phyloP scores from a whole-genome alignment of 2,329 filamentous ascomycete species.

The Pseudocercospora vitis region DNA sequence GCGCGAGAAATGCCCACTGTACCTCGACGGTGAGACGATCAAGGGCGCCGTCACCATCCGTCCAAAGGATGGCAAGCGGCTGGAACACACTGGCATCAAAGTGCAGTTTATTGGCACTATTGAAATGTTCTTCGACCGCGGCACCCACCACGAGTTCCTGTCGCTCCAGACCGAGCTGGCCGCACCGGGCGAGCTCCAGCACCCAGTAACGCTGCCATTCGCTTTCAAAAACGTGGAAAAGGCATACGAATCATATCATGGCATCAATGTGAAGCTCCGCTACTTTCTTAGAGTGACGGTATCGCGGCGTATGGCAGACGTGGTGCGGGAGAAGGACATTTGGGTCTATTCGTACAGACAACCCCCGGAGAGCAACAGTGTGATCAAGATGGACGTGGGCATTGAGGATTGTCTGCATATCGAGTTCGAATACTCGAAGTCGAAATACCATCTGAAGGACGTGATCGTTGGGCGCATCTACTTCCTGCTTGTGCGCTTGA shows the following conservation, averaged over 20 bases:
- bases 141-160: slow-evolving; percentile 98
- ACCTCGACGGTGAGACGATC: slow-evolving; percentile 97
- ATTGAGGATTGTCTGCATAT: slow-evolving; percentile 99
- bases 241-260: slow-evolving; percentile 99
- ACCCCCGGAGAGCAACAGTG: slow-evolving; percentile 95
- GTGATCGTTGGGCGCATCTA: slow-evolving; percentile 99
- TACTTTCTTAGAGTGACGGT: slow-evolving; percentile 98
- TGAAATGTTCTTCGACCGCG: slow-evolving; percentile 99
- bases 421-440: slow-evolving; percentile 99
- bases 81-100: slow-evolving; percentile 99
- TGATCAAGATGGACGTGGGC: slow-evolving; percentile 99
- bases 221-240: slow-evolving; percentile 99
- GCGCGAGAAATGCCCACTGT: slow-evolving; percentile 92
- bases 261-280: slow-evolving; percentile 98
- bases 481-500: slow-evolving; percentile 91
- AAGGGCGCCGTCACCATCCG: slow-evolving; percentile 93
- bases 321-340: slow-evolving; percentile 97
- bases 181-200: slow-evolving; percentile 93
- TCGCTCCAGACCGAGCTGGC: slow-evolving; percentile 95
- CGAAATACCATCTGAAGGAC: slow-evolving; percentile 98
- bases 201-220: slow-evolving; percentile 98
- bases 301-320: slow-evolving; percentile 93
- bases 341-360: slow-evolving; percentile 99
- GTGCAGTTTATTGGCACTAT: slow-evolving; percentile 99
- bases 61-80: slow-evolving; percentile 94